Base-by-base conservation (phyloP, 345 rosid genomes). In the Limnanthes douglasii region DNA sequence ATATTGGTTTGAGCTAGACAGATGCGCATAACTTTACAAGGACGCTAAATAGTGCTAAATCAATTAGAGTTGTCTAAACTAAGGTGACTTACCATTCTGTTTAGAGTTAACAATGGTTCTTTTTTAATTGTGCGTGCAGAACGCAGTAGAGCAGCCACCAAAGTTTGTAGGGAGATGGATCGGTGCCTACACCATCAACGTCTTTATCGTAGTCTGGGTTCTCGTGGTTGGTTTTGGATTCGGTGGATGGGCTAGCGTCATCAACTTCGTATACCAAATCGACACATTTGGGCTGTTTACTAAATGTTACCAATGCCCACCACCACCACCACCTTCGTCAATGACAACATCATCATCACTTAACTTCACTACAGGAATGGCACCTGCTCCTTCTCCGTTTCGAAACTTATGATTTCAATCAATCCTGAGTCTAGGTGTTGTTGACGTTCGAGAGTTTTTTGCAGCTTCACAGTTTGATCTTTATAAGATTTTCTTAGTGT, bases 271-370 rank as follows among this genome's bases (percentile, higher is more conserved):
- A 13, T 92, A 72, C 71, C 98, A 84, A 41, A 84, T 90, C 3
- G 95, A 90, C 57, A 90, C 98, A 1, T 90, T 90, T 21, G 98
- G 98, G 2, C 71, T 84, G 21, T 90, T 90, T 57, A 84, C 95
- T 6, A 90, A 80, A 51, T 90, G 98, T 18, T 90, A 79, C 72
- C 98, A 90, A 25, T 90, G 98, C 50, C 85, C 60, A n/a, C 51
- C 77, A 8, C 78, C 73, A 3, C 7, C 52, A 1, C 15, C 18
- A 20, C 51, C 71, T 1, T 25, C 22, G 1, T 20, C 25, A 18
- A 46, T 64, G 0, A 39, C 64, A 0, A 17, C 51, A 1, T 52
- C 61, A 28, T 38, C 67, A 43, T 2, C 48, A 21, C 8, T 48
- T 13, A 65, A 73, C 34, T 33, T 54, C 62, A n/a, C n/a, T n/a